These are phyloP conservation scores for Cutaneotrichosporon curvatum DNA, from an alignment of 1,284 basidiomycete genomes.

Conservation along the genomic window DNA sequence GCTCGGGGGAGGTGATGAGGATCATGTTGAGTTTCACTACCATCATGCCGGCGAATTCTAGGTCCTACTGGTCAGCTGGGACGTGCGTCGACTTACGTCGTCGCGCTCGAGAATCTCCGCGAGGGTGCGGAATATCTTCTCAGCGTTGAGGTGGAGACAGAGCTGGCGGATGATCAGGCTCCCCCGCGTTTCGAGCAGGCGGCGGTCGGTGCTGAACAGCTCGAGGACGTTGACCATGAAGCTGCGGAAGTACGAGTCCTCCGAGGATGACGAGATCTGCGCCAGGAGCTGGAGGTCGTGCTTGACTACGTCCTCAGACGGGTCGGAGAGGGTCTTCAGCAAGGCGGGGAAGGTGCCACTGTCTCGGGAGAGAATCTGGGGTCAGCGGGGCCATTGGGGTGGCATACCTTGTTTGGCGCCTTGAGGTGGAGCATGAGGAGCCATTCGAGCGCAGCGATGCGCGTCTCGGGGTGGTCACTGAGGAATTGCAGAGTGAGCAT, in stretches of 20 bases:
- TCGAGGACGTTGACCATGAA: constrained; percentile 94
- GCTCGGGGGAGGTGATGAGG: constrained; percentile 90
- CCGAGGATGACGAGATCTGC: constrained; percentile 83
- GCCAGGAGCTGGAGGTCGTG: constrained; percentile 91
- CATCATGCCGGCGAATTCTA: constrained; percentile 95
- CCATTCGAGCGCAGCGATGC: constrained; percentile 95
- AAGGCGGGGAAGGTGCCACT: constrained; percentile 94
- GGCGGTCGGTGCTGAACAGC: constrained; percentile 88
- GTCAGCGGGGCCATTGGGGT: background rate
- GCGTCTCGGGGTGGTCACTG: constrained; percentile 92
- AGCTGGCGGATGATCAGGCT: constrained; percentile 94
- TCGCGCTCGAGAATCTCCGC: constrained; percentile 97
- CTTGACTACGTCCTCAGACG: constrained; percentile 95
- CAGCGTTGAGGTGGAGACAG: constrained; percentile 88
- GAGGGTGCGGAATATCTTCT: constrained; percentile 89
- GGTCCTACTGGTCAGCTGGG: constrained; percentile 55
- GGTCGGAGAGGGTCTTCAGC: constrained; percentile 91
- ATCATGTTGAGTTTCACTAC: constrained; percentile 97
- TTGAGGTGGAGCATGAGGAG: constrained; percentile 97
- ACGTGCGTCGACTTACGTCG: constrained; percentile 56
- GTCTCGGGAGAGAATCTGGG: constrained; percentile 84
- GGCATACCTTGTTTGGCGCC: constrained; percentile 75
- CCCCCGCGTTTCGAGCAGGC: constrained; percentile 82
- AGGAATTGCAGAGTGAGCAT: constrained; percentile 88
- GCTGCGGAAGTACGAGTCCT: constrained; percentile 88